Base-by-base conservation (phyloP, 1,139 yeast species). In the Lodderomyces elongisporus region DNA sequence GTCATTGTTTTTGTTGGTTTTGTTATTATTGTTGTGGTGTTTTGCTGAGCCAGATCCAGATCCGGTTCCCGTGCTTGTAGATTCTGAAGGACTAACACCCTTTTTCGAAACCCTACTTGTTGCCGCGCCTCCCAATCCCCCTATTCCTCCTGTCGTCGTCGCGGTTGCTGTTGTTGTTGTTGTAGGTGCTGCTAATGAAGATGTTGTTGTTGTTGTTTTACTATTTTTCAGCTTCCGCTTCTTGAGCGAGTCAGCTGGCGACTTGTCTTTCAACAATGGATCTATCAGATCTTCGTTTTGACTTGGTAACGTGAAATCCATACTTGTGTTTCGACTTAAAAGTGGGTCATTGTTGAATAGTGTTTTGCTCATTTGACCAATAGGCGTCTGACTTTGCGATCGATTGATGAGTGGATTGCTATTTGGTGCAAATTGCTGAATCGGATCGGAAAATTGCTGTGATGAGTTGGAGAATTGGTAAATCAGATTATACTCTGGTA, bases 401-500 rank as follows among this genome's bases (percentile, higher is more conserved):
- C 39, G 30, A 26, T 27, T 25, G 4, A n/a, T 8, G 5, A 22
- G 14, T 5, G 20, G 13, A 17, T 25, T 27, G 13, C 15, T 17
- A n/a, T 22, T 15, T 7, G 3, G 6, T 13, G n/a, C 17, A 28
- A 13, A 14, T 5, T 10, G 12, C 6, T 18, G 30, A n/a, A n/a
- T n/a, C n/a, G n/a, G n/a, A 13, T n/a, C 17, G 10, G 8, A 14
- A n/a, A 17, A 17, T 4, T 28, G 30, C n/a, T 18, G 9, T 18
- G 22, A 7, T n/a, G n/a, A n/a, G 22, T 10, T 20, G 7, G 7
- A 10, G 10, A 20, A 20, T 10, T 20, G 9, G 10, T 20, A 14
- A 4, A 20, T 28, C 25, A 10, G 36, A 26, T 26, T 31, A 32
- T 40, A 51, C 25, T 56, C 62, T 0, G 56, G 56, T 27, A 58